phyloP scores from a whole-genome alignment of 192 early-diverging fungal species.

The Entomortierella chlamydospora region DNA sequence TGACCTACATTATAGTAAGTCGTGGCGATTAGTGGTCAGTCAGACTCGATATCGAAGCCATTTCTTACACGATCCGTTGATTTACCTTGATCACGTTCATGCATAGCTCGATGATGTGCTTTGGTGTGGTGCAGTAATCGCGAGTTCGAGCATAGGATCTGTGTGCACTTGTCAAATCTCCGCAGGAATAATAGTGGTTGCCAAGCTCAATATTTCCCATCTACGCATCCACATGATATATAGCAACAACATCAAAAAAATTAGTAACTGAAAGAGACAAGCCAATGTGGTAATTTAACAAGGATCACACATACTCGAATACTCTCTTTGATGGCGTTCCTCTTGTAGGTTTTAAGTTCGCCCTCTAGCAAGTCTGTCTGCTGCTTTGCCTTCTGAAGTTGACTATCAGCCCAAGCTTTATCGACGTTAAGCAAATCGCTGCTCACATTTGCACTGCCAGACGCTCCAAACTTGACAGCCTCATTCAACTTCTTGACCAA shows the following conservation, averaged over 20 bases:
- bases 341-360: constrained; percentile 84
- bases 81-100: constrained; percentile 81
- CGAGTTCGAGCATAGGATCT: constrained; percentile 75
- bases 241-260: neutral
- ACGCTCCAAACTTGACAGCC: constrained; percentile 47
- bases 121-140: constrained; percentile 83
- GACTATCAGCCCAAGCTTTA: constrained; percentile 60
- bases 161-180: constrained; percentile 74
- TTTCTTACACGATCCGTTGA: neutral
- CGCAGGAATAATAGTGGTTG: constrained; percentile 78
- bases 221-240: constrained; percentile 50
- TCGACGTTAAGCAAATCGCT: constrained; percentile 57
- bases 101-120: constrained; percentile 85
- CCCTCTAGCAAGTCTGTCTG: constrained; percentile 73
- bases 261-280: neutral
- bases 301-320: constrained; percentile 70
- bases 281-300: neutral
- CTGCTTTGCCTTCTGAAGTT: constrained; percentile 59
- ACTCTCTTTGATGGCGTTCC: constrained; percentile 85
- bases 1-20: constrained; percentile 56
- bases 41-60: neutral
- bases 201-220: constrained; percentile 86
- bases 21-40: neutral
- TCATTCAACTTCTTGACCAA: constrained; percentile 68
- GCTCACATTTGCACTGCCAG: constrained; percentile 22